phyloP scores from a whole-genome alignment of 306 rosid species.

The Macrotyloma uniflorum region DNA sequence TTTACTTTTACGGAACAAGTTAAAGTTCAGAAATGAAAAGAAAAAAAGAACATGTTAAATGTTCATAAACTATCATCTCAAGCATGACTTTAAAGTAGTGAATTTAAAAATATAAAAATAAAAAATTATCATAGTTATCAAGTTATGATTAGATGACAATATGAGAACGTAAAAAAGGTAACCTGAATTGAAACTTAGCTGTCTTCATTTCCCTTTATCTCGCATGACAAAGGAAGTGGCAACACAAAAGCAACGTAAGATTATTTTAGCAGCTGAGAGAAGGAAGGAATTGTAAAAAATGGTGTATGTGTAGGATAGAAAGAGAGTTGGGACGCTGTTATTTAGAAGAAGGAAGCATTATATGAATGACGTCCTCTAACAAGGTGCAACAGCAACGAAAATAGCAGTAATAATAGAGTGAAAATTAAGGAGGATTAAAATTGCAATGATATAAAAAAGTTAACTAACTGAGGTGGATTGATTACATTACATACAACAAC shows the following conservation, averaged over 20 bases:
- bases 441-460: neutral
- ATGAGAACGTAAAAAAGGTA: no score
- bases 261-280: no score
- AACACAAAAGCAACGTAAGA: neutral
- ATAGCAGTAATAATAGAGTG: neutral
- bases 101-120: no score
- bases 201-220: neutral
- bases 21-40: no score
- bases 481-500: slow-evolving; percentile 28
- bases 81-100: no score
- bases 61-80: no score
- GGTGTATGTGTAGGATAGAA: no score
- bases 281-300: neutral
- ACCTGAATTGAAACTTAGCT: neutral
- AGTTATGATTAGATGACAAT: no score
- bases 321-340: neutral
- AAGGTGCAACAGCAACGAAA: neutral
- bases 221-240: neutral
- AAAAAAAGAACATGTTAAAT: no score
- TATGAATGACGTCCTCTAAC: no score
- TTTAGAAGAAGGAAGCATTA: neutral
- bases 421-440: slow-evolving; percentile 1
- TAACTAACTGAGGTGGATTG: neutral
- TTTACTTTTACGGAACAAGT: no score
- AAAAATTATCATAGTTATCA: no score